Base-by-base conservation (phyloP, 2,329 filamentous ascomycete genomes). In the Xylaria arbuscula region DNA sequence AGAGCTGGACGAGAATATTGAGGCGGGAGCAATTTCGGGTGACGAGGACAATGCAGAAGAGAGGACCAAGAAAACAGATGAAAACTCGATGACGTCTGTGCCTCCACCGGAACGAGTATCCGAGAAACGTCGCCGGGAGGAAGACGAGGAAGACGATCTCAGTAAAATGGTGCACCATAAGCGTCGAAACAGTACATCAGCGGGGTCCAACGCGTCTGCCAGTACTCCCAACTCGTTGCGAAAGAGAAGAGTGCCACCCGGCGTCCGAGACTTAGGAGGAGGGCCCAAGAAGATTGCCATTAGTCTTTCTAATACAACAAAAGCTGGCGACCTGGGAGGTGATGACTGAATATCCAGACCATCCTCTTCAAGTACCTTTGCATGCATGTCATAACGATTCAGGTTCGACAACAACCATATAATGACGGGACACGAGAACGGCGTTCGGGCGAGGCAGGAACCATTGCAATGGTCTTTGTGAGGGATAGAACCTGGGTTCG, bases 71-170 rank as follows among this genome's bases (percentile, higher is more conserved):
- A 80, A 78, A 42, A 77, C 80, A 48, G 77, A 75, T 56, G 76
- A 76, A n/a, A 77, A 78, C 34, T 72, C 80, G 15, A 76, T 77
- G 6, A 74, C 81, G 28, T 76, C 78, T 7, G 86, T 85, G 22
- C 89, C 90, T 0, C 90, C 91, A 3, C 92, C 90, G 0, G 93
- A 97, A 79, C 88, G 93, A 62, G 81, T 97, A 19, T 92, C 93
- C 0, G 93, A 97, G 79, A 98, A 98, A 81, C 91, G 95, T 56
- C 88, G 95, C 56, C 89, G 96, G 74, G 94, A 97, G 77, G 95
- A 98, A 66, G 93, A 97, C 70, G 95, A 98, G 54, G 94, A 97
- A 64, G 94, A 98, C 72, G 93, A 95, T 76, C 82, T 98, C n/a
- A 90, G 90, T 63, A 97, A 96, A 80, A 85, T 98, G 74, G 89